Evolutionary conservation across 805 yeast species (phyloP), one percentile per base, ranked within the genome.

Genomic region (Blastobotrys peoriensis): DNA sequence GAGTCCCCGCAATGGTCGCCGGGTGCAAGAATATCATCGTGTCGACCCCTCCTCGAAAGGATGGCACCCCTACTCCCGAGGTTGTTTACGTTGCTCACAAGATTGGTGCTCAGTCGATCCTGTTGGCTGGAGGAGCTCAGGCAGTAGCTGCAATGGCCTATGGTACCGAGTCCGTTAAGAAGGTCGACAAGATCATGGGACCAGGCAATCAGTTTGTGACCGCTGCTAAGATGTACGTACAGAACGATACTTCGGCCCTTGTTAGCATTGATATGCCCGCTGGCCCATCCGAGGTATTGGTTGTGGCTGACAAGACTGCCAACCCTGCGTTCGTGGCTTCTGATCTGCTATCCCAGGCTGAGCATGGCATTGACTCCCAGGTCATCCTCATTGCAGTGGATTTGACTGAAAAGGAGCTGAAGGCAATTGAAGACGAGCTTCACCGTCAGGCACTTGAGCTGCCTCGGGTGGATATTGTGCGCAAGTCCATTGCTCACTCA

Each of bases 251-350:
- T 1, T 83, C 82, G 51, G 98, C 98, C 5, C 70, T 89, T 59
- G 93, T 96, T 62, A 85, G 96, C 15, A 93, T 93, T 55, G 99
- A 93, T 65, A 91, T 93, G 98, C 99, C 99, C 40, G 99, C 99
- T 20, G 99, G 99, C 6, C 99, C 99, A 22, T 85, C 95, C 42
- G 99, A 93, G 68, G 99, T 93, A 19, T 73, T 93, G 48, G 99
- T 91, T 4, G 72, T 93, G 56, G 95, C 96, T 39, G 99, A 93
- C 63, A 76, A 72, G 48, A 60, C 75, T 38, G 86, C 97, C 9
- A 96, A 88, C 66, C 91, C 95, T 19, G 96, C 88, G 59, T 93
- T 86, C 65, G 98, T 93, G 23, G 98, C 97, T n/a, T 78, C 88
- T 52, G 99, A 93, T 64, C 74, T 93, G 61, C 73, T 93, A 47